phyloP scores from a whole-genome alignment of 192 early-diverging fungal species.

The Podila horticola region DNA sequence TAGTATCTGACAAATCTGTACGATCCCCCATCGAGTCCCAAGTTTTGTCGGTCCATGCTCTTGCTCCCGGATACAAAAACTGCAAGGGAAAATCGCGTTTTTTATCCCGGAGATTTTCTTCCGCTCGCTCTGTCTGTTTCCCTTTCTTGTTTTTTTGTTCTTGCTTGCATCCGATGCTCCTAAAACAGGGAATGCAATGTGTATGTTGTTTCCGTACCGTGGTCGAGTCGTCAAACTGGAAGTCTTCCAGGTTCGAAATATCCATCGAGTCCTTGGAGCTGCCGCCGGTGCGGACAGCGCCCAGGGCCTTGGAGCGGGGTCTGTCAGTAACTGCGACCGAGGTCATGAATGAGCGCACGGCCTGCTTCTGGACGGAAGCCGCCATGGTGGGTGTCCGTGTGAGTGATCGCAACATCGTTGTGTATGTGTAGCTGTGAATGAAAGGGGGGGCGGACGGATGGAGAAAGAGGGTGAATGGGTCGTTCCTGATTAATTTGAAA shows the following conservation, averaged over 20 bases:
- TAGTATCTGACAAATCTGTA: no score
- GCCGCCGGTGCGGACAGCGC: constrained; percentile 35
- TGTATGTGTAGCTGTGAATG: neutral
- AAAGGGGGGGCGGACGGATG: no score
- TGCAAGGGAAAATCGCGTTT: no score
- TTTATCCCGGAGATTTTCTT: no score
- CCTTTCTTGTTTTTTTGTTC: no score
- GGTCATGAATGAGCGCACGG: constrained; percentile 42
- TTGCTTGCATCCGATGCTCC: neutral
- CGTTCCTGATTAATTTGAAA: neutral
- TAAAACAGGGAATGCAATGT: neutral
- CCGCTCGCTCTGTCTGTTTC: no score
- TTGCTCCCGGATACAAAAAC: neutral
- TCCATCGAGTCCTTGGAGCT: constrained; percentile 56
- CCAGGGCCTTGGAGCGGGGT: constrained; percentile 40
- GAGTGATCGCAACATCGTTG: constrained; percentile 45
- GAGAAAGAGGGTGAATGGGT: neutral
- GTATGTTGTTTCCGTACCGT: constrained; percentile 51
- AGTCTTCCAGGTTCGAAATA: constrained; percentile 59
- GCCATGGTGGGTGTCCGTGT: constrained; percentile 31
- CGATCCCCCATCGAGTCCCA: no score
- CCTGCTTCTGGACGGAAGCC: constrained; percentile 8
- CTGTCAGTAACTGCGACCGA: constrained; percentile 26
- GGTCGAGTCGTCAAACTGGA: constrained; percentile 66
- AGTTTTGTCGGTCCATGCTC: no score